Conservation (phyloP, 73 alveolate genomes). For the Uronychia binucleata region DNA sequence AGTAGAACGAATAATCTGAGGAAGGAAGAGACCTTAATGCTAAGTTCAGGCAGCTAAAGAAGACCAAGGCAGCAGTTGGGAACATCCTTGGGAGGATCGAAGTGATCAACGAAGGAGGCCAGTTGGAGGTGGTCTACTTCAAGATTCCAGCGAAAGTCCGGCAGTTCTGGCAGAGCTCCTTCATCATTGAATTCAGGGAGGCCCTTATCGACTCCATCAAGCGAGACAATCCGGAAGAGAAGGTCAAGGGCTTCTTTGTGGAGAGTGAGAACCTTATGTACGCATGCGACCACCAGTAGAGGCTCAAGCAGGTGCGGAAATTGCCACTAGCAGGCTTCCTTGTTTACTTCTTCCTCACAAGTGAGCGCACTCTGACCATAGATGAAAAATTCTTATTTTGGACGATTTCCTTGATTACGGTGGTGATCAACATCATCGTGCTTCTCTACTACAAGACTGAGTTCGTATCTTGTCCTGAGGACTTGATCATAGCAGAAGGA, state of each 20-base stretch:
- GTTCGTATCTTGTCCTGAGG: background rate
- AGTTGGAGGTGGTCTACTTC: background rate
- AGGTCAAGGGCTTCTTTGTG: constrained; percentile 6
- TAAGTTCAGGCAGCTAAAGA: background rate
- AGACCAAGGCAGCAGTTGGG: background rate
- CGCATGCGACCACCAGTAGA: constrained; percentile 4
- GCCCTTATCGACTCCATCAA: background rate
- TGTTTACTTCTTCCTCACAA: background rate
- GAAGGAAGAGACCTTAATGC: constrained; percentile 1
- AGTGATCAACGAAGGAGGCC: background rate
- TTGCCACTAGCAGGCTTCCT: background rate
- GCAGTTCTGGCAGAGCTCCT: background rate
- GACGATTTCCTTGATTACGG: background rate
- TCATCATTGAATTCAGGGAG: background rate
- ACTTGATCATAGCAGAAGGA: background rate
- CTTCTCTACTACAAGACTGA: background rate
- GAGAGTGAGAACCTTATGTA: background rate
- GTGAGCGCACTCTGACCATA: background rate
- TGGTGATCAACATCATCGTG: background rate
- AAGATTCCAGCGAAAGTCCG: background rate
- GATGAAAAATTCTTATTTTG: background rate
- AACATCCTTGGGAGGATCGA: constrained; percentile 2
- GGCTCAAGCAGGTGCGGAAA: background rate
- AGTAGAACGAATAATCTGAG: background rate
- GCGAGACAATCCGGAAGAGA: background rate